Conservation (phyloP, 495 filamentous ascomycete species). For the Penicillium riverlandense region DNA sequence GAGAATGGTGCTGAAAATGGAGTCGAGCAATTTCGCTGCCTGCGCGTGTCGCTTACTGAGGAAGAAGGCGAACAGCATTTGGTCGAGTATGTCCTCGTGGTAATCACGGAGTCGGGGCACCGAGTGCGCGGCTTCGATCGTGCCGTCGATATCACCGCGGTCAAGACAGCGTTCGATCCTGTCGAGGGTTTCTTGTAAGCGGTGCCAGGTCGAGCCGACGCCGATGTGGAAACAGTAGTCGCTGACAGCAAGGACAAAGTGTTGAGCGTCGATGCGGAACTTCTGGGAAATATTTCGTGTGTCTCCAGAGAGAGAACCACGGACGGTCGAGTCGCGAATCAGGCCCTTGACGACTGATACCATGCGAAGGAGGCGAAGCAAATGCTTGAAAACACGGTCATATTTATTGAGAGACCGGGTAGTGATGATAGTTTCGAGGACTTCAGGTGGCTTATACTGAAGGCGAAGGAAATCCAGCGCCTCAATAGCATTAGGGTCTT, state of each 20-base stretch:
- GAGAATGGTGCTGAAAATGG: conserved; percentile 67
- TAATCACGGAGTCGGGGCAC: conserved; percentile 58
- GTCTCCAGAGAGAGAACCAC: conserved; percentile 27
- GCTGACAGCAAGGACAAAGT: conserved; percentile 63
- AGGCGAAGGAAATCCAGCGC: conserved; percentile 87
- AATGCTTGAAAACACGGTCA: conserved; percentile 70
- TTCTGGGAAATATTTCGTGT: conserved; percentile 43
- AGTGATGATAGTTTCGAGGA: conserved; percentile 68
- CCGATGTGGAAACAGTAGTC: conserved; percentile 73
- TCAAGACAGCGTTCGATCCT: conserved; percentile 53
- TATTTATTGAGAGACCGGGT: conserved; percentile 62
- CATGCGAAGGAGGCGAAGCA: conserved; percentile 75
- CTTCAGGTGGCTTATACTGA: conserved; percentile 71
- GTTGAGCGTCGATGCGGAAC: conserved; percentile 69
- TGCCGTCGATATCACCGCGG: conserved; percentile 35
- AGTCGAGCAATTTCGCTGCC: conserved; percentile 66
- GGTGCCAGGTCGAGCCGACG: conserved; percentile 61
- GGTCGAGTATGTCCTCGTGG: conserved; percentile 72
- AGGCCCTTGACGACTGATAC: conserved; percentile 67
- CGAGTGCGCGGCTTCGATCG: conserved; percentile 45
- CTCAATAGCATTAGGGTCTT: conserved; percentile 71
- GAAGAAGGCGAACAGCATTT: conserved; percentile 67
- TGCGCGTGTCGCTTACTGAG: conserved; percentile 49
- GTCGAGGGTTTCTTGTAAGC: conserved; percentile 58
- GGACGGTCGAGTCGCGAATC: conserved; percentile 49